Evolutionary conservation across 495 filamentous ascomycete species (phyloP).

Genomic region (Talaromyces borbonicus): DNA sequence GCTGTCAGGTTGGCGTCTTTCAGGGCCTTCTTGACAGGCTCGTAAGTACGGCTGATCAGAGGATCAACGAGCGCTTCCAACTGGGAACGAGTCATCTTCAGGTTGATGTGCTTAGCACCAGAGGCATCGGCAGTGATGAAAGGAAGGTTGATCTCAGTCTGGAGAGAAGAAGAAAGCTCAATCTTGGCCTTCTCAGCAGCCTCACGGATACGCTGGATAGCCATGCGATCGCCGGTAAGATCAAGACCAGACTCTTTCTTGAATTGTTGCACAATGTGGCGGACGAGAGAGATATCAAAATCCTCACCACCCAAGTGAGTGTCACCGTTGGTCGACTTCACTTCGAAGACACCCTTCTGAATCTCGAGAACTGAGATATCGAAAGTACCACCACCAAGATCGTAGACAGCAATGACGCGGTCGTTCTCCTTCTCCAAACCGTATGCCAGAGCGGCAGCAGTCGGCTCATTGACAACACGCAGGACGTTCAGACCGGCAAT

Average conservation of each 20-base stretch:
- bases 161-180: conserved; percentile 89
- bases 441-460: conserved; percentile 89
- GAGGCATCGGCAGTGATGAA: conserved; percentile 96
- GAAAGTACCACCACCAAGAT: conserved; percentile 97
- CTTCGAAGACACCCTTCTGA: conserved; percentile 95
- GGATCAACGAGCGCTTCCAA: conserved; percentile 91
- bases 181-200: conserved; percentile 99
- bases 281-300: conserved; percentile 94
- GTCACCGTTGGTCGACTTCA: conserved; percentile 98
- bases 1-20: conserved; percentile 93
- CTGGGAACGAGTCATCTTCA: conserved; percentile 84
- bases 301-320: conserved; percentile 97
- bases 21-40: conserved; percentile 92
- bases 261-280: conserved; percentile 89
- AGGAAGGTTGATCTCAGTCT: conserved; percentile 97
- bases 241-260: conserved; percentile 94
- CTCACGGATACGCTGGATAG: conserved; percentile 97
- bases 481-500: conserved; percentile 93
- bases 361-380: conserved; percentile 98
- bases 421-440: conserved; percentile 90
- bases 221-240: conserved; percentile 90
- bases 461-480: conserved; percentile 95
- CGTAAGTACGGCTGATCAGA: conserved; percentile 73
- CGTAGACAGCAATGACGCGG: conserved; percentile 88
- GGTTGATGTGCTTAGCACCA: conserved; percentile 96